Evolutionary conservation across 2,329 filamentous ascomycete genomes (phyloP), one percentile per base, ranked within the genome.

Genomic region (Monilinia fructigena): DNA sequence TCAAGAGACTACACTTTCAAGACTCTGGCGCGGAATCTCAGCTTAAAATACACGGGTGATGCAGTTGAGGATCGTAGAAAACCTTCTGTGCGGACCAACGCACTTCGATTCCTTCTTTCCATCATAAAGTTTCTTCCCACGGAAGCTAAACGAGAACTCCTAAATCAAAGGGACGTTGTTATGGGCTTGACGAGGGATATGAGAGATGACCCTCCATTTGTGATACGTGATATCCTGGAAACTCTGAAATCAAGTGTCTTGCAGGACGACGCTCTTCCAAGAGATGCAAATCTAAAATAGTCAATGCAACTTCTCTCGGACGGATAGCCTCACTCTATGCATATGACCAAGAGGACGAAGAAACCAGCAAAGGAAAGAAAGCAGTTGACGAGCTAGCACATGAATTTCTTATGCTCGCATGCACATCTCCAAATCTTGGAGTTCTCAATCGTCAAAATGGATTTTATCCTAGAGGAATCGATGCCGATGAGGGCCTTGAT

Each of bases 31-130:
- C 84, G 91, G 63, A 96, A 96, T 72, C 85, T 99, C 63, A 87
- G 89, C 55, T 82, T 94, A n/a, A 84, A 86, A 59, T 82, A 85
- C 70, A 75, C 82, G 0, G 83, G 86, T 56, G 83, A 87, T 42
- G 81, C 81, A 1, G 79, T 83, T 2, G 89, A 91, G 72, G 88
- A 92, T 66, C 78, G 80, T 7, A 84, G 86, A 68, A 89, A 87
- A 72, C 90, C 93, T 2, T 93, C 93, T 10, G 84, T 97, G 23
- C 85, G 95, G 63, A 92, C 91, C 2, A 92, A 93, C 74, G 90
- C 93, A 11, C 83, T 96, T 64, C 86, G 89, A 52, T 93, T 97
- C 76, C 81, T 97, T 45, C 79, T 97, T 68, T 87, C 89, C 31
- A 88, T 92, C 69, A 80, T 99, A 69, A 91, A 88, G 74, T 91